These are phyloP conservation scores for Beta corolliflora DNA, from an alignment of 179 eudicot species.

Conservation along the genomic window DNA sequence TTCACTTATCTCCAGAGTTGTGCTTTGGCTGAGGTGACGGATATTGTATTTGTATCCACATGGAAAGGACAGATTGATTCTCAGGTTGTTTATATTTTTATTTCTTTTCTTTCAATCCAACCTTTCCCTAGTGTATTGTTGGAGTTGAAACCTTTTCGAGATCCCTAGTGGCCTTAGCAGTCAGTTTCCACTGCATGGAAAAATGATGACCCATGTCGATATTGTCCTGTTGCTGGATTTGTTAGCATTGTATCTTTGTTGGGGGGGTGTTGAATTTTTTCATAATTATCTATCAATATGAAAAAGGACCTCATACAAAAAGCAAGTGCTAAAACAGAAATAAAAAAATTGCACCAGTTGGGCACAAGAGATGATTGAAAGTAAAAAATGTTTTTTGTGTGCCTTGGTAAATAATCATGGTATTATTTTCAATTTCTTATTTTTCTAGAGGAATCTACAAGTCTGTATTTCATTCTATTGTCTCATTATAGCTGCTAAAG, in stretches of 20 bases:
- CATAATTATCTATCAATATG: not conserved
- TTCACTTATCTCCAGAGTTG: not conserved
- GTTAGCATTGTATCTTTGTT: not conserved
- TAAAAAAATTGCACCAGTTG: not conserved
- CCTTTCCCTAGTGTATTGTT: not conserved
- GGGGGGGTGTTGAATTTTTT: not conserved
- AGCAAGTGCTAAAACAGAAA: too few relatives aligned
- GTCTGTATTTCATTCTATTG: not conserved
- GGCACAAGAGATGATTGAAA: not conserved
- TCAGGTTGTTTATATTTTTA: not conserved
- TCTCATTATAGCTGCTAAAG: not conserved
- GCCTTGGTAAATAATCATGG: not conserved
- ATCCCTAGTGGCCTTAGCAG: not conserved
- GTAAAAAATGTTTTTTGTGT: not conserved
- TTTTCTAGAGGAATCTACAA: not conserved
- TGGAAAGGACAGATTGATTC: not conserved
- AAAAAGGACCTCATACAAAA: not conserved
- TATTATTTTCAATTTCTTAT: not conserved
- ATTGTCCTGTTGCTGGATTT: not conserved
- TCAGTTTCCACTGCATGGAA: too few relatives aligned
- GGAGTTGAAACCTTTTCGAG: not conserved
- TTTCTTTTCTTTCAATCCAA: not conserved
- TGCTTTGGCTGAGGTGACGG: not conserved
- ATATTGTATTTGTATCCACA: not conserved
- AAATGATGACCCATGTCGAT: not conserved